A percentile compares a stretch with the other conserved stretches of the same genome.
Evolutionary conservation across 495 filamentous ascomycete genomes (phyloP).

Genomic region (Hypoxylon trugodes): DNA sequence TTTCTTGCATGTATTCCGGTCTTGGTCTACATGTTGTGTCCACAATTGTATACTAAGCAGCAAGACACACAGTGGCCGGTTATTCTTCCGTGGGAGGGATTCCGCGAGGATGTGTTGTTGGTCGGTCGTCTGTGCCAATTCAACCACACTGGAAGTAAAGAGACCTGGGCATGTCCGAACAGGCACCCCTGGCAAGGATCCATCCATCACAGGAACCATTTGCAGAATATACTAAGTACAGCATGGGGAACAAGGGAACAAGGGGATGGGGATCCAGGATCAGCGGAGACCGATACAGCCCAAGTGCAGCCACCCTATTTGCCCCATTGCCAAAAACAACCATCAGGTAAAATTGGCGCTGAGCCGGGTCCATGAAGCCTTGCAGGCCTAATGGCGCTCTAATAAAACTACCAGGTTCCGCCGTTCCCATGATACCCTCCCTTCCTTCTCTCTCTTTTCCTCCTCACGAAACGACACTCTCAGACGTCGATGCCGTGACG

Average conservation of each 20-base stretch:
- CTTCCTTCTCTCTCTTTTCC: conserved; percentile 51
- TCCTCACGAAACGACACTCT: conserved; percentile 53
- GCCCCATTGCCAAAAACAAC: conserved; percentile 39
- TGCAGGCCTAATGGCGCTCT: conserved; percentile 41
- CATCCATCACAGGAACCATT: conserved; percentile 37
- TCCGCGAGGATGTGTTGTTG: neutral
- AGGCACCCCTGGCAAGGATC: conserved; percentile 21
- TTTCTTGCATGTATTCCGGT: too few species aligned
- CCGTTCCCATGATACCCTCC: conserved; percentile 41
- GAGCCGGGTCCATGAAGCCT: conserved; percentile 34
- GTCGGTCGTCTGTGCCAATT: conserved; percentile 29
- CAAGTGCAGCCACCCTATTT: conserved; percentile 27
- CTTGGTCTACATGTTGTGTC: too few species aligned
- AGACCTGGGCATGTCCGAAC: conserved; percentile 1
- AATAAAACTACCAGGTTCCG: conserved; percentile 46
- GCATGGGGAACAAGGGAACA: conserved; percentile 25
- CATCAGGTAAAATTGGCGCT: conserved; percentile 42
- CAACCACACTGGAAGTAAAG: conserved; percentile 4
- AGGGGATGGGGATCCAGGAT: conserved; percentile 26
- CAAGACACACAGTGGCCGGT: conserved; percentile 15
- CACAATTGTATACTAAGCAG: neutral
- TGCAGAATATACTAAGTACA: conserved; percentile 18
- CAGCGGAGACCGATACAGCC: conserved; percentile 31
- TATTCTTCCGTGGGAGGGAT: conserved; percentile 18
- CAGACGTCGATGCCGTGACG: conserved; percentile 58